phyloP scores from a whole-genome alignment of 495 filamentous ascomycete genomes.

The Podospora pseudoanserina region DNA sequence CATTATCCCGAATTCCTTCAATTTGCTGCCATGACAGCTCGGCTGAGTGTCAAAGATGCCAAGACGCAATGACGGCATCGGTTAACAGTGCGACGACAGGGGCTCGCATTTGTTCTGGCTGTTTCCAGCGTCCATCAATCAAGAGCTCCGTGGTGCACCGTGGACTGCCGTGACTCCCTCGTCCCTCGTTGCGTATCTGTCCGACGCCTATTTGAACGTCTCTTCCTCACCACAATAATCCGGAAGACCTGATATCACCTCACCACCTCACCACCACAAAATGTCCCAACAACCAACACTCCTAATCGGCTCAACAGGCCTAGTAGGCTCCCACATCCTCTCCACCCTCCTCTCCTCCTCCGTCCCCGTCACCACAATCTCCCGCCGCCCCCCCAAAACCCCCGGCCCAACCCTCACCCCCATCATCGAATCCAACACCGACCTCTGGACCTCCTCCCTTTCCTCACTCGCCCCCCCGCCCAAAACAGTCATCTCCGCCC shows the following conservation, averaged over 20 bases:
- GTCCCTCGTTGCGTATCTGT: neutral
- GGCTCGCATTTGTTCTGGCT: neutral
- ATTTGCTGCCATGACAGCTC: too few relatives aligned
- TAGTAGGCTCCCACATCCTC: slow-evolving; percentile 56
- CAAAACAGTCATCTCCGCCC: slow-evolving; percentile 57
- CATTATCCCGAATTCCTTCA: too few relatives aligned
- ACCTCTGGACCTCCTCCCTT: slow-evolving; percentile 56
- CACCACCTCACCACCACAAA: neutral
- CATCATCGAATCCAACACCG: slow-evolving; percentile 44
- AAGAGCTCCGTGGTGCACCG: neutral
- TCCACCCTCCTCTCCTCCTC: slow-evolving; percentile 48
- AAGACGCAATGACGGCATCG: slow-evolving; percentile 1
- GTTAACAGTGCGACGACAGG: neutral
- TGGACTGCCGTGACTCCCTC: neutral
- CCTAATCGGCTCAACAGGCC: slow-evolving; percentile 56
- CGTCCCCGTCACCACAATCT: slow-evolving; percentile 53
- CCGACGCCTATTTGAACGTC: neutral
- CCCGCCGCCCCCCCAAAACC: slow-evolving; percentile 48
- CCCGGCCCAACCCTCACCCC: slow-evolving; percentile 49
- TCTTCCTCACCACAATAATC: too few relatives aligned
- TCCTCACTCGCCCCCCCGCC: slow-evolving; percentile 53
- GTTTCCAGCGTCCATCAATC: neutral
- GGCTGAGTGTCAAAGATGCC: neutral
- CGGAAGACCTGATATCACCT: neutral
- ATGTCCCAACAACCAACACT: slow-evolving; percentile 36